Percentiles rank a stretch among this genome's conserved stretches.
Conservation (phyloP, 768 basidiomycete genomes). For the Lyophyllum decastes region DNA sequence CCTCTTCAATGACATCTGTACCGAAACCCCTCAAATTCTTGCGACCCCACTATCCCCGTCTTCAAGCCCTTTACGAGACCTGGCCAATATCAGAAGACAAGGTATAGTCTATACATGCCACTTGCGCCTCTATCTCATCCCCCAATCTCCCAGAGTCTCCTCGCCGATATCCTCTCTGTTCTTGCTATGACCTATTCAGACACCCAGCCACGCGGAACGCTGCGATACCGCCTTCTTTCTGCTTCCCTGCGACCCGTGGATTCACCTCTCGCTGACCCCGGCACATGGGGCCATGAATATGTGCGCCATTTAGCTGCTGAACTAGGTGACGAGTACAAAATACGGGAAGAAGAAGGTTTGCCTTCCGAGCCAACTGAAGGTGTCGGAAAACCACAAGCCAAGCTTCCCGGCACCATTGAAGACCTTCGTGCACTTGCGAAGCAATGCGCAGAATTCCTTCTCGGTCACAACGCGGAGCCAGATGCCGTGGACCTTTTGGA, state of each 20-base stretch:
- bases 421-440: slow-evolving; percentile 77
- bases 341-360: slow-evolving; percentile 57
- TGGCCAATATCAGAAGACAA: slow-evolving; percentile 82
- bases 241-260: slow-evolving; percentile 65
- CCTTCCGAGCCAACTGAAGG: slow-evolving; percentile 21
- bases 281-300: slow-evolving; percentile 99
- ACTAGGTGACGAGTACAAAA: slow-evolving; percentile 87
- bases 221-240: slow-evolving; percentile 88
- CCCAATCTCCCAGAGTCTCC: slow-evolving; percentile 66
- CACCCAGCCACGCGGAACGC: slow-evolving; percentile 93
- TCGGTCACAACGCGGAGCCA: slow-evolving; percentile 95
- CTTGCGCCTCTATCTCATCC: not conserved
- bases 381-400: slow-evolving; percentile 27
- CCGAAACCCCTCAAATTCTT: slow-evolving; percentile 99
- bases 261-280: slow-evolving; percentile 80
- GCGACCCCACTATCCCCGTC: slow-evolving; percentile 87
- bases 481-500: slow-evolving; percentile 96
- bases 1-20: slow-evolving; percentile 98
- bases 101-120: slow-evolving; percentile 35
- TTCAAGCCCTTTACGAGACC: slow-evolving; percentile 81
- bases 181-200: slow-evolving; percentile 99
- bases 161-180: slow-evolving; percentile 96
- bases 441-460: slow-evolving; percentile 86
- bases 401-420: slow-evolving; percentile 62
- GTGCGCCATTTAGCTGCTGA: slow-evolving; percentile 96